Evolutionary conservation across 1,139 yeast genomes (phyloP).

Genomic region (Kodamaea fungicola): DNA sequence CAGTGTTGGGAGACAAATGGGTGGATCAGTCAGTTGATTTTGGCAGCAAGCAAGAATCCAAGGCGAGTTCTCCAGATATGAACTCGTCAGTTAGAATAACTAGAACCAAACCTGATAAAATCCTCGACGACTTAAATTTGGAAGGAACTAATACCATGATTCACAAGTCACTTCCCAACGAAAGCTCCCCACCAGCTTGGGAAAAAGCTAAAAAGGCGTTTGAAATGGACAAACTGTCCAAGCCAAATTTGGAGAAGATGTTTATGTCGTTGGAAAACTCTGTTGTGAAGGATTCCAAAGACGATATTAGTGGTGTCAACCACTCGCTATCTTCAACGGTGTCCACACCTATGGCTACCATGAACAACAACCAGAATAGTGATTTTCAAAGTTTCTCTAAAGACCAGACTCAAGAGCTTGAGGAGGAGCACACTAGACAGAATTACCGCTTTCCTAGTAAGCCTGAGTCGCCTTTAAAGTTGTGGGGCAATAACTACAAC

Average conservation of each 20-base stretch:
- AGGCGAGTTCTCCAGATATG: neutral
- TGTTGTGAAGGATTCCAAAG: conserved; percentile 9
- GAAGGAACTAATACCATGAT: conserved; percentile 34
- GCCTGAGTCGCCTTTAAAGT: conserved; percentile 38
- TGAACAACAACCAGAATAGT: conserved; percentile 11
- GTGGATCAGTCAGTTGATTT: conserved; percentile 10
- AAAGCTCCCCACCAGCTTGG: conserved; percentile 36
- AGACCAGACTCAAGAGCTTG: conserved; percentile 21
- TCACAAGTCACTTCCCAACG: conserved; percentile 26
- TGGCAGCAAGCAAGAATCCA: neutral
- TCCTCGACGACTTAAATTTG: conserved; percentile 13
- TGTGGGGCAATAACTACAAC: conserved; percentile 37
- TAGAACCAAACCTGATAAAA: conserved; percentile 10
- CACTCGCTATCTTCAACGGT: conserved; percentile 35
- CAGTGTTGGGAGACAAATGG: conserved; percentile 39
- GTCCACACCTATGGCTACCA: conserved; percentile 32
- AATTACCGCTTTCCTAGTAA: conserved; percentile 16
- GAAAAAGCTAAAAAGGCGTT: conserved; percentile 29
- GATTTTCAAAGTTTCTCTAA: conserved; percentile 13
- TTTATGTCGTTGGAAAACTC: conserved; percentile 22
- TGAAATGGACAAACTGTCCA: conserved; percentile 23
- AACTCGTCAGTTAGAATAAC: conserved; percentile 32
- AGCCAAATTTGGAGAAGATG: conserved; percentile 32
- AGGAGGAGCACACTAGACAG: conserved; percentile 15
- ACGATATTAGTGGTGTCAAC: conserved; percentile 6